A percentile compares a stretch with the other conserved stretches of the same genome.
Conservation (phyloP, 192 early-diverging fungal genomes). For the Pecoramyces ruminantium region DNA sequence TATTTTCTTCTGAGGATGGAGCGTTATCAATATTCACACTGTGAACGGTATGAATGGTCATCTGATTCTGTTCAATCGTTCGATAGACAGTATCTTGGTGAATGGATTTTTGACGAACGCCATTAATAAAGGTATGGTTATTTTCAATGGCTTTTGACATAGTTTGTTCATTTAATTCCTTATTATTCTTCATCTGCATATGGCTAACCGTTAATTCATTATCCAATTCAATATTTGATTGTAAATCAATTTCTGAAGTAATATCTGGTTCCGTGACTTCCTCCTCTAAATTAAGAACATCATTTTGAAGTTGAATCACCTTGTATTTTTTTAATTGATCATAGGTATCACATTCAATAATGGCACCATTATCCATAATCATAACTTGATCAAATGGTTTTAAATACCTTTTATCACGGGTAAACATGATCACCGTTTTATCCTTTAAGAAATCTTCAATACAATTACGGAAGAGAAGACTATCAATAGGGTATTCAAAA, state of each 20-base stretch:
- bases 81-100: slow-evolving; percentile 28
- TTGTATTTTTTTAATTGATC: slow-evolving; percentile 37
- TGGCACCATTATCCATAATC: slow-evolving; percentile 32
- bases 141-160: slow-evolving; percentile 57
- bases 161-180: slow-evolving; percentile 45
- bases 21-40: not conserved
- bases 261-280: slow-evolving; percentile 6
- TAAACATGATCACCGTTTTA: slow-evolving; percentile 48
- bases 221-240: not conserved
- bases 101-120: slow-evolving; percentile 21
- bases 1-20: not conserved
- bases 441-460: slow-evolving; percentile 20
- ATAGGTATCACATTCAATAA: slow-evolving; percentile 33
- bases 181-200: slow-evolving; percentile 18
- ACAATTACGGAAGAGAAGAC: slow-evolving; percentile 28
- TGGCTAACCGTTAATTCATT: not conserved
- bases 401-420: slow-evolving; percentile 20
- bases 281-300: slow-evolving; percentile 23
- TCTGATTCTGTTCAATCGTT: slow-evolving; percentile 53
- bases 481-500: slow-evolving; percentile 16
- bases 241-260: slow-evolving; percentile 11
- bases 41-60: slow-evolving; percentile 41
- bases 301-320: slow-evolving; percentile 42
- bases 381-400: slow-evolving; percentile 36
- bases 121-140: slow-evolving; percentile 38